These are phyloP conservation scores for Xerophyta viscosa DNA, from an alignment of 106 monocot genomes.

Conservation along the genomic window DNA sequence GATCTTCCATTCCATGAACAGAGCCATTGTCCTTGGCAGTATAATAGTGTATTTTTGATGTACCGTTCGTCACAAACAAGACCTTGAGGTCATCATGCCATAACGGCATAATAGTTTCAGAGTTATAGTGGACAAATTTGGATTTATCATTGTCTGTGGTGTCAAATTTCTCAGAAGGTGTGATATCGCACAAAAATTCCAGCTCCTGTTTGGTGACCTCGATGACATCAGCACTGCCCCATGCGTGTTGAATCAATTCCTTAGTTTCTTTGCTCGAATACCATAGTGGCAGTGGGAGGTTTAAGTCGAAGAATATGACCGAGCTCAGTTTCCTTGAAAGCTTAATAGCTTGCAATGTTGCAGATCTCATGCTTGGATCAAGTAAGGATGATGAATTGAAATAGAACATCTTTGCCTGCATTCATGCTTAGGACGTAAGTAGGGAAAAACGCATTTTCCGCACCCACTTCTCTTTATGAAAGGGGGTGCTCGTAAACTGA, in stretches of 20 bases:
- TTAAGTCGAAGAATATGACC: slow-evolving; percentile 69
- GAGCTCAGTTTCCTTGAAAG: slow-evolving; percentile 53
- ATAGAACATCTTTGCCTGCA: slow-evolving; percentile 95
- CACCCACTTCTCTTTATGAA: no score
- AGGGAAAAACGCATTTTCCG: no score
- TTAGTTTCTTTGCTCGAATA: slow-evolving; percentile 54
- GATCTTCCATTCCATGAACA: slow-evolving; percentile 80
- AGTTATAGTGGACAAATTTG: slow-evolving; percentile 57
- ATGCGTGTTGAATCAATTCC: slow-evolving; percentile 47
- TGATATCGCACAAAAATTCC: slow-evolving; percentile 59
- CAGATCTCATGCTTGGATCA: slow-evolving; percentile 35
- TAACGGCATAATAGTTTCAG: slow-evolving; percentile 40
- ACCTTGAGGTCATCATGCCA: slow-evolving; percentile 83
- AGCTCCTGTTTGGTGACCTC: slow-evolving; percentile 88
- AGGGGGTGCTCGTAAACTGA: no score
- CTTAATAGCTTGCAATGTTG: slow-evolving; percentile 54
- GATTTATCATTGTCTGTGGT: slow-evolving; percentile 60
- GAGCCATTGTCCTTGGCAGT: slow-evolving; percentile 52
- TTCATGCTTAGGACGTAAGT: no score
- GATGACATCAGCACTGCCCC: slow-evolving; percentile 57
- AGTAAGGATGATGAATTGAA: slow-evolving; percentile 77
- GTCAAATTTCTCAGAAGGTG: slow-evolving; percentile 55
- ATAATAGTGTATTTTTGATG: slow-evolving; percentile 87
- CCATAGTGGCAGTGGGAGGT: slow-evolving; percentile 76
- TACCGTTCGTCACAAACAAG: slow-evolving; percentile 80